Base-by-base conservation (phyloP, 2,329 filamentous ascomycete species). In the Pseudogymnoascus sp. region DNA sequence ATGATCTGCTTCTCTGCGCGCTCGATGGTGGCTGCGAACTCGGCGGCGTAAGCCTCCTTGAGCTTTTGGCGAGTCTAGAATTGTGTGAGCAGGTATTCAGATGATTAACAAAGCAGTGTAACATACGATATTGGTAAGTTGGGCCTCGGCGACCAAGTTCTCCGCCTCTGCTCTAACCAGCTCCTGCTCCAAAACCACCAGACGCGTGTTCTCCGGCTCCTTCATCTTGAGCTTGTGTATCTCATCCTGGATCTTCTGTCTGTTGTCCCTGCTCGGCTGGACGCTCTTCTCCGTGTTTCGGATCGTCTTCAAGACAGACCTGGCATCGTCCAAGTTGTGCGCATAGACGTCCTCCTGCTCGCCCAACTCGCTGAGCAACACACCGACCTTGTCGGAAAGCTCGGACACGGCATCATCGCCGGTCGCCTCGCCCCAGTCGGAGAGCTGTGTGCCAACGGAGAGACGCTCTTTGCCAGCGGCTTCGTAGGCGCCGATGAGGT, bases 1-100 rank as follows among this genome's bases (percentile, higher is more conserved):
- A 99, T 90, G 70, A 93, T 90, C 75, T 99, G 94, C 79, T 97
- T 97, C 80, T 97, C 94, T 23, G 92, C 92, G 33, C 93, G 89
- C 80, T 99, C 94, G 70, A 99, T 96, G 18, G 92, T 90, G 64
- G 92, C 92, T 14, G 89, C 85, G 67, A 96, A 90, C 74, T 97
- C 92, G 65, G 90, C 76, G 68, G 92, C 90, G 73, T 93, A 97
- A 23, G 94, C 91, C 76, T 97, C 91, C 78, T 96, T 97, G 77
- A 99, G 82, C 78, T 97, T 97, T 76, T 94, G 90, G 64, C 94
- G 90, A 37, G 94, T 97, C 90, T 94, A 66, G 40, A 25, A 1
- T 7, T 60, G 14, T 23, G 31, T 50, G 25, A 64, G 47, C 3
- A 31, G 8, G 8, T 2, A 12, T 56, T 18, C 37, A 10, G 14